phyloP scores from a whole-genome alignment of 73 alveolate genomes.

The Stentor coeruleus region DNA sequence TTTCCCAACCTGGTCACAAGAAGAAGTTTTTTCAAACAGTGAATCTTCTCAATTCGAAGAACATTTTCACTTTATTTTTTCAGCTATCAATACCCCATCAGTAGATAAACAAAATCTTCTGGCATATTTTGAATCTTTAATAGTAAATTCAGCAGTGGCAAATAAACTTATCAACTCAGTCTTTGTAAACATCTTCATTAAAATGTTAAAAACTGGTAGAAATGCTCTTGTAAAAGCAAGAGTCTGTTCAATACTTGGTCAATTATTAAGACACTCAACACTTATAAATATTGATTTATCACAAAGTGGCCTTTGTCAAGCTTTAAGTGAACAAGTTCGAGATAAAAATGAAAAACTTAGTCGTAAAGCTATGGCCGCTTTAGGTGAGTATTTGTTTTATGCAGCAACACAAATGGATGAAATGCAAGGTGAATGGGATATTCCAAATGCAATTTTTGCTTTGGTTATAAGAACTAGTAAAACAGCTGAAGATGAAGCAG shows the following conservation, averaged over 20 bases:
- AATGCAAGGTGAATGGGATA: slow-evolving; percentile 90
- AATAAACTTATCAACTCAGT: slow-evolving; percentile 85
- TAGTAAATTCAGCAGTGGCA: slow-evolving; percentile 75
- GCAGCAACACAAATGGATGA: slow-evolving; percentile 98
- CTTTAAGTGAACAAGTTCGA: not conserved
- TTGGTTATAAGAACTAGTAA: slow-evolving; percentile 63
- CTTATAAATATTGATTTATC: slow-evolving; percentile 90
- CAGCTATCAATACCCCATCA: slow-evolving; percentile 61
- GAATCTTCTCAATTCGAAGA: slow-evolving; percentile 65
- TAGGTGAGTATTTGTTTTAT: slow-evolving; percentile 97
- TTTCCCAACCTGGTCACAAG: slow-evolving; percentile 71
- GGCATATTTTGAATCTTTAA: slow-evolving; percentile 84
- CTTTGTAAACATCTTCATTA: slow-evolving; percentile 64
- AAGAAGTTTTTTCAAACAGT: slow-evolving; percentile 66
- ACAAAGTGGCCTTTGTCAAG: slow-evolving; percentile 58
- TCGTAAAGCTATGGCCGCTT: slow-evolving; percentile 95
- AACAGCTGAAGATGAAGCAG: slow-evolving; percentile 82
- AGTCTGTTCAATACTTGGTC: slow-evolving; percentile 88
- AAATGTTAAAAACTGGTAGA: slow-evolving; percentile 71
- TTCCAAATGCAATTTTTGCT: slow-evolving; percentile 62
- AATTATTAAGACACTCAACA: slow-evolving; percentile 89
- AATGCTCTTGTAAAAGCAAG: slow-evolving; percentile 66
- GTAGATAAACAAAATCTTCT: slow-evolving; percentile 72
- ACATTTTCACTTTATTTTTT: slow-evolving; percentile 70
- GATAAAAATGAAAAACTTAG: slow-evolving; percentile 30